Percentiles rank a stretch among this genome's conserved stretches.
These are phyloP conservation scores for Verticillium alfalfae DNA, from an alignment of 2,329 filamentous ascomycete genomes.

Conservation along the genomic window DNA sequence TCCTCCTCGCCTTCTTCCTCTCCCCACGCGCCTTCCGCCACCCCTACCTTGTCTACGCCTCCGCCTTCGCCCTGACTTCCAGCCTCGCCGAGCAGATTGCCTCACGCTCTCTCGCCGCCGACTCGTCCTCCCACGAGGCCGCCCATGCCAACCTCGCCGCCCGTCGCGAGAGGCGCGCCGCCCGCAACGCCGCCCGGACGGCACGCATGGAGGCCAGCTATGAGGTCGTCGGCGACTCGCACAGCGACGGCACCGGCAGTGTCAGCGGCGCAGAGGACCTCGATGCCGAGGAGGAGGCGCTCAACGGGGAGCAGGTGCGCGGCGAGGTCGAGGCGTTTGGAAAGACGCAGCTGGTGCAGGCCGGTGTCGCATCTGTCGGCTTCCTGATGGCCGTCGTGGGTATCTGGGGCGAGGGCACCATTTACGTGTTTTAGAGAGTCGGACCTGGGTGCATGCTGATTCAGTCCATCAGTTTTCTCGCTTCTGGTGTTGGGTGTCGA, in stretches of 20 bases:
- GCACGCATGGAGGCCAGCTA: constrained; percentile 63
- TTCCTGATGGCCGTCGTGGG: constrained; percentile 59
- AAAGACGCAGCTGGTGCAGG: constrained; percentile 48
- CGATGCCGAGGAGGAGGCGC: constrained; percentile 34
- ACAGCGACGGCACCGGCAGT: constrained; percentile 33
- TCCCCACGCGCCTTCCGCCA: constrained; percentile 73
- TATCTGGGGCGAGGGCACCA: constrained; percentile 59
- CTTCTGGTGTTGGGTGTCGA: constrained; percentile 2
- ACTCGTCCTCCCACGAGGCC: constrained; percentile 17
- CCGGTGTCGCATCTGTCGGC: constrained; percentile 46
- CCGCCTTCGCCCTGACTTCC: constrained; percentile 60
- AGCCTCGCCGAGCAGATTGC: constrained; percentile 45
- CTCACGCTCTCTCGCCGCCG: constrained; percentile 30
- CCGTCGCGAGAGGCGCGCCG: constrained; percentile 18
- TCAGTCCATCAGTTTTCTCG: not conserved
- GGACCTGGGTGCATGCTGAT: not conserved
- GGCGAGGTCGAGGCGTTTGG: constrained; percentile 50
- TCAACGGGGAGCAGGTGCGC: constrained; percentile 60
- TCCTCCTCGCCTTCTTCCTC: constrained; percentile 72
- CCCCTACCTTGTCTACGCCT: constrained; percentile 86
- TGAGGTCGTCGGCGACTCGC: constrained; percentile 57
- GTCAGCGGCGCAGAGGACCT: constrained; percentile 45
- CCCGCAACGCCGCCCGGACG: constrained; percentile 18
- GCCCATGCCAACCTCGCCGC: constrained; percentile 16
- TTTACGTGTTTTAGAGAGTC: not conserved